Base-by-base conservation (phyloP, 2,329 filamentous ascomycete species). In the Pyrenophora seminiperda region DNA sequence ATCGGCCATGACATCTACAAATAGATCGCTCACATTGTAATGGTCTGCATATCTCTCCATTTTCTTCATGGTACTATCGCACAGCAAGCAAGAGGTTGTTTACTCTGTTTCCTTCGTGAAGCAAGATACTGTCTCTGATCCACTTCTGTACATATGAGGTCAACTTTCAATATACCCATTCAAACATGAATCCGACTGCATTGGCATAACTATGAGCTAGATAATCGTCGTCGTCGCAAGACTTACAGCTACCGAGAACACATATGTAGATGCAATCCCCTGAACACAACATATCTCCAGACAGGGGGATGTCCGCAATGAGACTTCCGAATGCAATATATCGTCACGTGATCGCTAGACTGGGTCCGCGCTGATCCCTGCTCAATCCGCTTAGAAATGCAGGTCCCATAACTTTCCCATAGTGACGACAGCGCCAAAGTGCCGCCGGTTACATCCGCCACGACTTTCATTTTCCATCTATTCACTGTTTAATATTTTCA, bases 131-230 rank as follows among this genome's bases (percentile, higher is more conserved):
- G 50, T 53, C 30, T 42, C 41, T 18, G 42, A 51, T 53, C 51
- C 50, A 43, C 46, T 59, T 59, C 56, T 56, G 59, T 63, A 59
- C 50, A 65, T 56, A 65, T 56, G 51, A 55, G 53, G 47, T 54
- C 48, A 32, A 58, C 50, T 38, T 51, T 59, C 56, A 55, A 61
- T 53, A 61, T 61, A 61, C 58, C 58, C 58, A 30, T 54, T 47
- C 36, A 44, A 46, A 41, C 32, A 45, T 15, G 31, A 41, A 19
- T 27, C n/a, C 27, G 3, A 34, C 22, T 32, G 9, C 1, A 24
- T 18, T 22, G n/a, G 18, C 13, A 14, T 31, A 15, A 13, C 15
- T 11, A n/a, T 14, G 19, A 18, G 11, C 0, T 5, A 27, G 15
- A 7, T 14, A 14, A n/a, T n/a, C n/a, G n/a, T n/a, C n/a, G n/a